phyloP scores from a whole-genome alignment of 768 basidiomycete species.

The Amanita muscaria region DNA sequence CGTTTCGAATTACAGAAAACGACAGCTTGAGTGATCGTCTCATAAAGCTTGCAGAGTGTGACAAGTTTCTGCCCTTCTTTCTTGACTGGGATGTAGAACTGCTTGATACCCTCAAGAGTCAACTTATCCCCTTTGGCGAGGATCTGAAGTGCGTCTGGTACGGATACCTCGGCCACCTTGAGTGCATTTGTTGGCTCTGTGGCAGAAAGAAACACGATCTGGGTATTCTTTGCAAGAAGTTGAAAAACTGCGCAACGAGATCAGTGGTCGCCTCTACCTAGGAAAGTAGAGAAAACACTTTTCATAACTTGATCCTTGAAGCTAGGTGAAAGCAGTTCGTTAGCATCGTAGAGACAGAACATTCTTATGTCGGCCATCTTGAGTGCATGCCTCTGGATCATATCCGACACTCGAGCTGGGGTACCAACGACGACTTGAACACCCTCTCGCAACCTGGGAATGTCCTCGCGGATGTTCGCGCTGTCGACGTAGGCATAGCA shows the following conservation, averaged over 20 bases:
- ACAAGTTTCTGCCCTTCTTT: conserved; percentile 99
- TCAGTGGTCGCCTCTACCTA: no score
- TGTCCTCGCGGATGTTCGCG: conserved; percentile 96
- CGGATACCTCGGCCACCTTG: conserved; percentile 99
- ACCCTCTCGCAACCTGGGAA: conserved; percentile 93
- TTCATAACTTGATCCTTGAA: conserved; percentile 99
- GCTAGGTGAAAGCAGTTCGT: conserved; percentile 96
- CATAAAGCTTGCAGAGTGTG: conserved; percentile 97
- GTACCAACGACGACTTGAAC: conserved; percentile 89
- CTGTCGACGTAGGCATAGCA: conserved; percentile 97
- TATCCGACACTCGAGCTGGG: conserved; percentile 92
- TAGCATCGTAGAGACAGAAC: conserved; percentile 98
- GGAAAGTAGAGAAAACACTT: no score
- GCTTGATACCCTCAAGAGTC: conserved; percentile 98
- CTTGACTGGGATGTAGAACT: conserved; percentile 98
- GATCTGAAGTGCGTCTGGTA: conserved; percentile 94
- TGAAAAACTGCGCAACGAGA: conserved; percentile 64
- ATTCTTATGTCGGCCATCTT: conserved; percentile 83
- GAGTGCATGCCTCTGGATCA: conserved; percentile 92
- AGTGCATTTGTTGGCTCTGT: conserved; percentile 97
- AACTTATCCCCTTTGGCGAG: conserved; percentile 98
- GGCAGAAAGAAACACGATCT: conserved; percentile 94
- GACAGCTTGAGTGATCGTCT: conserved; percentile 98
- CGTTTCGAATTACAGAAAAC: conserved; percentile 99
- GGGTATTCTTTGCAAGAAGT: conserved; percentile 90